These are phyloP conservation scores for Venturia asperata DNA, from an alignment of 2,329 filamentous ascomycete species.

Conservation along the genomic window DNA sequence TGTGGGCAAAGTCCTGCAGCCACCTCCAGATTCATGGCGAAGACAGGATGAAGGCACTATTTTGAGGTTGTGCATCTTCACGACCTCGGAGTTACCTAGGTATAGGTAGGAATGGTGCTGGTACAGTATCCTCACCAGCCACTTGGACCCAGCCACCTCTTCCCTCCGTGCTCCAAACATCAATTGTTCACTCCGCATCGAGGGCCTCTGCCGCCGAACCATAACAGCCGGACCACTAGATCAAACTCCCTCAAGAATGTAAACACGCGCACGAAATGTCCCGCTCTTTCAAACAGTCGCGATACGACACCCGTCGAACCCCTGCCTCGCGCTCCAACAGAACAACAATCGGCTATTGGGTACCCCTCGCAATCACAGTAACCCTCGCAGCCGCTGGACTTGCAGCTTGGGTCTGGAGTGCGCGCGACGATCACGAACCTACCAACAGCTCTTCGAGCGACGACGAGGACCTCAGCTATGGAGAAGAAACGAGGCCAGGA, in stretches of 20 bases:
- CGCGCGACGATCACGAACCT: conserved; percentile 69
- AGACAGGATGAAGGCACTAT: background rate
- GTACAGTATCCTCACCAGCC: background rate
- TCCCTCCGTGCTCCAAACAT: conserved; percentile 13
- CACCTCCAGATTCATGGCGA: no score
- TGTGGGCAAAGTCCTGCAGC: no score
- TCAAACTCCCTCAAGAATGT: conserved; percentile 23
- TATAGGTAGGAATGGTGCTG: no score
- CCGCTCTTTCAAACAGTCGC: conserved; percentile 51
- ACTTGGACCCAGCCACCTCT: background rate
- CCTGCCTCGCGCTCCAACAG: conserved; percentile 41
- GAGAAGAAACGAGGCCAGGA: conserved; percentile 33
- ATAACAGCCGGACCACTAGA: background rate
- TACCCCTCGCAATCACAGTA: conserved; percentile 78
- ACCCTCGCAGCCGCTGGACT: conserved; percentile 80
- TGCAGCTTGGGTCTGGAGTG: conserved; percentile 90
- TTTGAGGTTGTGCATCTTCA: no score
- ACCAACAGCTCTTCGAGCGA: conserved; percentile 50
- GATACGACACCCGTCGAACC: conserved; percentile 42
- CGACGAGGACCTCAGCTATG: conserved; percentile 37
- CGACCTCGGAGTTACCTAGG: no score
- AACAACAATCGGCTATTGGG: conserved; percentile 70
- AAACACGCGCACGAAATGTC: conserved; percentile 42
- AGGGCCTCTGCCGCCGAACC: background rate
- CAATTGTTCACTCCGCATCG: background rate